phyloP scores from a whole-genome alignment of 129 eudicot genomes.

The Helichrysum umbraculigerum region DNA sequence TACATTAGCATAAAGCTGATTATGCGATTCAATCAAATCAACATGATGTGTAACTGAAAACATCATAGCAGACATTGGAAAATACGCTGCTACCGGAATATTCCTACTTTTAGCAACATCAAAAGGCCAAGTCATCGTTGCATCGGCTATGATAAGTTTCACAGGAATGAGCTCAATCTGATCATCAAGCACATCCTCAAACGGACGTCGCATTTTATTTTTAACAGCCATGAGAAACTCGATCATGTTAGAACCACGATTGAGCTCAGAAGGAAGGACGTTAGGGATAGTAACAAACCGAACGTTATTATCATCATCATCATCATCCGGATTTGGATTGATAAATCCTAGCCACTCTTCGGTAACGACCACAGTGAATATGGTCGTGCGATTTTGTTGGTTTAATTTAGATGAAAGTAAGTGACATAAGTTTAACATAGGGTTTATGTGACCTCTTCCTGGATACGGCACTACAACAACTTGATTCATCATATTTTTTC shows the following conservation, averaged over 20 bases:
- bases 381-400: slow-evolving; percentile 21
- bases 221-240: slow-evolving; percentile 34
- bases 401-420: slow-evolving; percentile 24
- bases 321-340: slow-evolving; percentile 19
- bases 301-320: slow-evolving; percentile 28
- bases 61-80: slow-evolving; percentile 48
- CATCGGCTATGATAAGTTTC: slow-evolving; percentile 48
- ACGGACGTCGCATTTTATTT: slow-evolving; percentile 50
- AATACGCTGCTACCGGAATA: slow-evolving; percentile 60
- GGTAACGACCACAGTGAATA: slow-evolving; percentile 57
- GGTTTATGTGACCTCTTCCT: too few species aligned
- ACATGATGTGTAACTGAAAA: slow-evolving; percentile 43
- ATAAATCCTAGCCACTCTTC: slow-evolving; percentile 68
- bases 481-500: too few species aligned
- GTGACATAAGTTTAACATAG: slow-evolving; percentile 23
- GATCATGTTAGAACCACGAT: slow-evolving; percentile 37
- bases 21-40: slow-evolving; percentile 26
- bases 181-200: slow-evolving; percentile 47
- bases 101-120: slow-evolving; percentile 52
- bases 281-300: slow-evolving; percentile 55
- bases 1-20: slow-evolving; percentile 25
- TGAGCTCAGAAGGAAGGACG: slow-evolving; percentile 60
- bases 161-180: slow-evolving; percentile 25
- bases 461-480: too few species aligned
- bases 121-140: slow-evolving; percentile 46